These are phyloP conservation scores for Chytriomyces hyalinus DNA, from an alignment of 192 early-diverging fungal species.

Conservation along the genomic window DNA sequence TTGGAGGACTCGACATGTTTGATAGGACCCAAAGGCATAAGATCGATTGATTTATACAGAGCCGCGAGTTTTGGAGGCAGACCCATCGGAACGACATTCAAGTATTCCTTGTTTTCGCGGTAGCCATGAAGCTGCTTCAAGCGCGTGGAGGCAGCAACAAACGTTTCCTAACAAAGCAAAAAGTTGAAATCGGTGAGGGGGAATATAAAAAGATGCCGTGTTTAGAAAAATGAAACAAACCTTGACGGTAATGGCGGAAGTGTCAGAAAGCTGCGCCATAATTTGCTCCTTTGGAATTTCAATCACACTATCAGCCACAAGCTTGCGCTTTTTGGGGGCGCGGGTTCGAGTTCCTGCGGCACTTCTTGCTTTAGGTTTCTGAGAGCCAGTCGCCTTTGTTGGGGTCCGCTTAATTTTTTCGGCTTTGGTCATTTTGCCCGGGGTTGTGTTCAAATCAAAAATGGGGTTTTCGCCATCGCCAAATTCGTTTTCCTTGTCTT, in stretches of 20 bases:
- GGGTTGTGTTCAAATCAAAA: constrained; percentile 11
- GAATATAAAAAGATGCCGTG: neutral
- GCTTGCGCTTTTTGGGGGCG: constrained; percentile 54
- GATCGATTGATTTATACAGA: neutral
- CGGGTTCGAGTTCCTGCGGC: neutral
- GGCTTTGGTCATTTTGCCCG: constrained; percentile 17
- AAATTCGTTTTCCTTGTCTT: constrained; percentile 45
- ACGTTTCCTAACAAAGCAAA: constrained; percentile 10
- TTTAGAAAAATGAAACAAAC: constrained; percentile 4
- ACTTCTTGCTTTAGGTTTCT: neutral
- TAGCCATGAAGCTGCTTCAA: neutral
- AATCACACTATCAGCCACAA: constrained; percentile 67
- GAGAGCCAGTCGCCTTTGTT: neutral
- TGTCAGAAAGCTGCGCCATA: constrained; percentile 56
- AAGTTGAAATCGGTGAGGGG: neutral
- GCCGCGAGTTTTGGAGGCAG: constrained; percentile 3
- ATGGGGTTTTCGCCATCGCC: constrained; percentile 29
- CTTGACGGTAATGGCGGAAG: constrained; percentile 55
- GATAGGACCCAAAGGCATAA: neutral
- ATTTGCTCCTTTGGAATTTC: constrained; percentile 67
- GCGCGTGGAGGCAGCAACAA: constrained; percentile 4
- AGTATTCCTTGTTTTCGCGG: constrained; percentile 8
- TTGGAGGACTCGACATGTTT: neutral
- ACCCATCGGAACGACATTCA: neutral
- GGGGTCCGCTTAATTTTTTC: constrained; percentile 11